Conservation (phyloP, 2,329 filamentous ascomycete species). For the Mycosphaerella sp. region DNA sequence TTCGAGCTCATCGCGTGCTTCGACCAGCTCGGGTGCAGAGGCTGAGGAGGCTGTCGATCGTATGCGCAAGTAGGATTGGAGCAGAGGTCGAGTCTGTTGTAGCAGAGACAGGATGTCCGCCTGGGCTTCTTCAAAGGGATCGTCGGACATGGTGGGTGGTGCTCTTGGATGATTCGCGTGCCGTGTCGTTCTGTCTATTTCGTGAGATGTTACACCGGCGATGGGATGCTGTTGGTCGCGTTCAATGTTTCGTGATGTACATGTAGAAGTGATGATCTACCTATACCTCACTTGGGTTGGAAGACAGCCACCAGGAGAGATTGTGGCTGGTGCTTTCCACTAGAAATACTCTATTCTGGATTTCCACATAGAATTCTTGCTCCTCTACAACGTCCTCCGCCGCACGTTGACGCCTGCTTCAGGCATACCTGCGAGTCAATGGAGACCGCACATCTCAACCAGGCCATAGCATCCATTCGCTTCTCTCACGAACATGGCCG, state of each 20-base stretch:
- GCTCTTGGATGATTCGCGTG: not conserved
- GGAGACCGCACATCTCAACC: not conserved
- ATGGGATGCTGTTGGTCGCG: not conserved
- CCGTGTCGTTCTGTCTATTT: not conserved
- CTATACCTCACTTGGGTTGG: too few relatives aligned
- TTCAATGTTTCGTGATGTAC: not conserved
- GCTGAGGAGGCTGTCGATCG: slow-evolving; percentile 70
- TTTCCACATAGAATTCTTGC: too few relatives aligned
- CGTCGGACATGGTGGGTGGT: slow-evolving; percentile 32
- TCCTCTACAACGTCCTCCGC: too few relatives aligned
- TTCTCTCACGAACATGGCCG: not conserved
- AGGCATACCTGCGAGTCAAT: not conserved
- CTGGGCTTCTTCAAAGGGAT: slow-evolving; percentile 49
- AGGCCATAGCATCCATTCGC: not conserved
- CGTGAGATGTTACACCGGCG: not conserved
- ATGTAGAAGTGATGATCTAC: not conserved
- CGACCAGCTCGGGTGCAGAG: slow-evolving; percentile 62
- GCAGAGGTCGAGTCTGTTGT: slow-evolving; percentile 72
- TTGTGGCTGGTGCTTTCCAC: not conserved
- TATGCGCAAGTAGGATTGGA: slow-evolving; percentile 93
- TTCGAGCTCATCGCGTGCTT: slow-evolving; percentile 67
- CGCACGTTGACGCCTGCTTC: too few relatives aligned
- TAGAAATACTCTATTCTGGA: not conserved
- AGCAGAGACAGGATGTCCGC: slow-evolving; percentile 79
- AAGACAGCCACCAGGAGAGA: not conserved